Conservation (phyloP, 2,329 filamentous ascomycete species). For the Achaetomium macrosporum region DNA sequence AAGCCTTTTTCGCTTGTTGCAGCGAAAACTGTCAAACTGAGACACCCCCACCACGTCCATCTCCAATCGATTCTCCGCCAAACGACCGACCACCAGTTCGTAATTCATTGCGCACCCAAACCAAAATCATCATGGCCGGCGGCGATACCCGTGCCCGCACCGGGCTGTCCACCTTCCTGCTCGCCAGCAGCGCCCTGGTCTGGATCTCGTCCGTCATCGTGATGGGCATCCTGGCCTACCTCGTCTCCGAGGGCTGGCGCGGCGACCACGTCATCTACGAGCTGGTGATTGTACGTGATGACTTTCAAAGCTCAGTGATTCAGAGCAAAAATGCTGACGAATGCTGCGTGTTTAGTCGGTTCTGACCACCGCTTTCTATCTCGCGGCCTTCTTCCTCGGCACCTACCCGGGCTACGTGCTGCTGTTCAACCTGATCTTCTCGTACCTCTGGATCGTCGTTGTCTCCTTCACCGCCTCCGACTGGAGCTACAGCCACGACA, state of each 20-base stretch:
- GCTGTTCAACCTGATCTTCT: constrained; percentile 33
- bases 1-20: neutral
- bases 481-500: constrained; percentile 24
- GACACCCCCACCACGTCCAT: no score
- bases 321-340: neutral
- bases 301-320: neutral
- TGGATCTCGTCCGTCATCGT: constrained; percentile 33
- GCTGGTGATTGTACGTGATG: constrained; percentile 30
- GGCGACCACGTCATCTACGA: constrained; percentile 28
- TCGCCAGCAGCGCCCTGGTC: constrained; percentile 26
- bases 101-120: neutral
- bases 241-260: constrained; percentile 21
- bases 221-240: constrained; percentile 31
- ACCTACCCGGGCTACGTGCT: constrained; percentile 24
- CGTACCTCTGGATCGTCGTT: constrained; percentile 32
- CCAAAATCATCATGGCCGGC: constrained; percentile 13
- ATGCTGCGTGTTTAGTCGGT: constrained; percentile 24
- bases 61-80: neutral
- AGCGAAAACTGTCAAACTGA: neutral
- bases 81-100: neutral
- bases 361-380: constrained; percentile 30
- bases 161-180: constrained; percentile 25
- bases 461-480: constrained; percentile 30
- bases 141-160: constrained; percentile 15
- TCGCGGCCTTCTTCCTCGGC: constrained; percentile 29